Evolutionary conservation across 345 rosid genomes (phyloP).

Genomic region (Salix koriyanagi): DNA sequence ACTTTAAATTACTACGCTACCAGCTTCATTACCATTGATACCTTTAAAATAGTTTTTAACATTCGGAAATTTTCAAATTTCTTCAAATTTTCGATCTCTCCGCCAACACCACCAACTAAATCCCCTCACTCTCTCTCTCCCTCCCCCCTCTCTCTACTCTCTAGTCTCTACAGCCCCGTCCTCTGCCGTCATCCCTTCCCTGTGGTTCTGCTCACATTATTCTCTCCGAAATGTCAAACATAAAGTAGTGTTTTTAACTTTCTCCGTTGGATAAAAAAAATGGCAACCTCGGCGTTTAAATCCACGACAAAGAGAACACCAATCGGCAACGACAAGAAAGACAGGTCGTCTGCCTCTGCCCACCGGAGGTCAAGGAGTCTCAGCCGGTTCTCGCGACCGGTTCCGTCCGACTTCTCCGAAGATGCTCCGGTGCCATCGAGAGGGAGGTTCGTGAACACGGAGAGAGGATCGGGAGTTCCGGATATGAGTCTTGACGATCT

Average conservation of each 20-base stretch:
- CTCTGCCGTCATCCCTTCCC: background rate
- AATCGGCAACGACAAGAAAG: constrained; percentile 20
- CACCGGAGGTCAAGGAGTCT: constrained; percentile 76
- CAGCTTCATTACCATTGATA: background rate
- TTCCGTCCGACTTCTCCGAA: constrained; percentile 26
- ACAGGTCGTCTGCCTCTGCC: constrained; percentile 33
- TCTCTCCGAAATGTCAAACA: background rate
- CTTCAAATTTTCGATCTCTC: constrained; percentile 6
- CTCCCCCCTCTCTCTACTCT: background rate
- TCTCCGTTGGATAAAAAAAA: constrained; percentile 4
- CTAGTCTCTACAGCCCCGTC: background rate
- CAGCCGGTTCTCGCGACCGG: constrained; percentile 70
- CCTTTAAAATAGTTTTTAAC: background rate
- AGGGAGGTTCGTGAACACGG: constrained; percentile 74
- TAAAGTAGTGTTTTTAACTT: background rate
- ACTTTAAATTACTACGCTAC: background rate
- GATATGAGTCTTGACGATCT: constrained; percentile 89
- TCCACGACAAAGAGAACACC: constrained; percentile 54
- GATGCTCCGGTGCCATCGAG: constrained; percentile 52
- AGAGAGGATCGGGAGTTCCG: constrained; percentile 74
- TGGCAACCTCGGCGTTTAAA: constrained; percentile 83
- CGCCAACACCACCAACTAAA: constrained; percentile 1
- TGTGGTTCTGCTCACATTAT: background rate
- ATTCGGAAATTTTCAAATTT: background rate
- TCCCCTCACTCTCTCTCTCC: background rate